These are phyloP conservation scores for Glonium stellatum DNA, from an alignment of 495 filamentous ascomycete genomes.

Conservation along the genomic window DNA sequence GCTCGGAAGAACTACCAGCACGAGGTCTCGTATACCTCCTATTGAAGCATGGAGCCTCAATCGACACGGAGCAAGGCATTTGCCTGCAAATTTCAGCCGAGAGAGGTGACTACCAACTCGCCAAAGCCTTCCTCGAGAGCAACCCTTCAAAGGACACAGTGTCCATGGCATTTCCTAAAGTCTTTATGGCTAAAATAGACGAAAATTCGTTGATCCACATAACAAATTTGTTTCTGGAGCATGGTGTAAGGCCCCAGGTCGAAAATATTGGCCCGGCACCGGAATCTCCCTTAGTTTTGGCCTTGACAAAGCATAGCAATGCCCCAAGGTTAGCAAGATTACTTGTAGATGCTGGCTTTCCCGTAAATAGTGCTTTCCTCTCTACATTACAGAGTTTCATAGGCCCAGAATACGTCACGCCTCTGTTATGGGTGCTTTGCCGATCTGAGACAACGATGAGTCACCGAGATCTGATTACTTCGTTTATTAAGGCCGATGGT, in stretches of 20 bases:
- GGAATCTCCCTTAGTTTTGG: not conserved
- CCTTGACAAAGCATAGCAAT: not conserved
- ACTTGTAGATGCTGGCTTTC: not conserved
- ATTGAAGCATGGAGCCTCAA: not conserved
- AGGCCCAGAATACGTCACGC: not conserved
- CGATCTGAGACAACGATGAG: not conserved
- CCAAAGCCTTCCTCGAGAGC: not conserved
- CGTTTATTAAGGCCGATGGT: not conserved
- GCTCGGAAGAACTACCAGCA: not conserved
- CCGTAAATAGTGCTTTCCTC: not conserved
- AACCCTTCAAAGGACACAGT: not conserved
- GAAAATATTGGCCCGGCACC: not conserved
- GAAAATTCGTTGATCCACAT: not conserved
- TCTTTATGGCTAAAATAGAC: not conserved
- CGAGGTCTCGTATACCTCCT: not conserved
- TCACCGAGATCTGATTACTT: not conserved
- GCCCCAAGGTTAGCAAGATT: not conserved
- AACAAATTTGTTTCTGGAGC: not conserved
- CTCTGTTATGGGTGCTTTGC: not conserved
- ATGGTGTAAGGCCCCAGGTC: not conserved
- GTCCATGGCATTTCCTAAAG: not conserved
- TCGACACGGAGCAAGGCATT: not conserved
- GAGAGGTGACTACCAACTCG: not conserved
- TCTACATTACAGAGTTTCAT: not conserved
- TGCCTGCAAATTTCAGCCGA: not conserved